Conservation (phyloP, 225 moss, liverwort and hornwort genomes). For the Thuidium tamariscinum region DNA sequence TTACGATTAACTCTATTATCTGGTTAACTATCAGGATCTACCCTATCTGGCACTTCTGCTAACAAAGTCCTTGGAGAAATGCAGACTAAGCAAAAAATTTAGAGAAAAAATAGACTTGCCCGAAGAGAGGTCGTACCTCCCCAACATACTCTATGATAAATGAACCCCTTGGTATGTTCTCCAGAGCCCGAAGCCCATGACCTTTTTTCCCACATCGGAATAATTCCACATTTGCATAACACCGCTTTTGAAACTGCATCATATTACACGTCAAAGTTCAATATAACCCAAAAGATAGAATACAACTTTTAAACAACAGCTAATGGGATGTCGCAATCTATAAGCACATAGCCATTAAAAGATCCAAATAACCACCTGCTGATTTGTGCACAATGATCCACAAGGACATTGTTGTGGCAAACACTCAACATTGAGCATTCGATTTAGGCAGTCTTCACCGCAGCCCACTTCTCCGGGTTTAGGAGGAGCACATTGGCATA, state of each 20-base stretch:
- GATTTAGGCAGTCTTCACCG: conserved; percentile 79
- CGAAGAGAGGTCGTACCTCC: conserved; percentile 49
- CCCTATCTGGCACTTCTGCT: not conserved
- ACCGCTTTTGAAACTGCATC: conserved; percentile 74
- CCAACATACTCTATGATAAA: conserved; percentile 94
- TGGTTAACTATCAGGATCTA: not conserved
- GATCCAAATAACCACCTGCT: conserved; percentile 39
- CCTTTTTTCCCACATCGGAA: conserved; percentile 92
- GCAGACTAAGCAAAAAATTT: not conserved
- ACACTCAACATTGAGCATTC: conserved; percentile 79
- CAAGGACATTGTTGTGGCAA: conserved; percentile 80
- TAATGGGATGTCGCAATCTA: not conserved
- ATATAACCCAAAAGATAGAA: not conserved
- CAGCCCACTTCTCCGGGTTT: conserved; percentile 58
- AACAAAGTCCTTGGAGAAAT: not conserved
- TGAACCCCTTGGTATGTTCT: conserved; percentile 51
- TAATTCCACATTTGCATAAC: conserved; percentile 54
- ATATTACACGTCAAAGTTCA: not conserved
- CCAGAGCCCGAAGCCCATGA: conserved; percentile 56
- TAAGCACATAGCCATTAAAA: not conserved
- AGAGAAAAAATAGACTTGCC: not conserved
- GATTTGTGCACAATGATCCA: conserved; percentile 68
- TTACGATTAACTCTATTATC: too few relatives aligned
- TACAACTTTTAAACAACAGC: not conserved
- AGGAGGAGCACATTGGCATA: conserved; percentile 70